Base-by-base conservation (phyloP, 306 rosid species). In the Dryas drummondii region DNA sequence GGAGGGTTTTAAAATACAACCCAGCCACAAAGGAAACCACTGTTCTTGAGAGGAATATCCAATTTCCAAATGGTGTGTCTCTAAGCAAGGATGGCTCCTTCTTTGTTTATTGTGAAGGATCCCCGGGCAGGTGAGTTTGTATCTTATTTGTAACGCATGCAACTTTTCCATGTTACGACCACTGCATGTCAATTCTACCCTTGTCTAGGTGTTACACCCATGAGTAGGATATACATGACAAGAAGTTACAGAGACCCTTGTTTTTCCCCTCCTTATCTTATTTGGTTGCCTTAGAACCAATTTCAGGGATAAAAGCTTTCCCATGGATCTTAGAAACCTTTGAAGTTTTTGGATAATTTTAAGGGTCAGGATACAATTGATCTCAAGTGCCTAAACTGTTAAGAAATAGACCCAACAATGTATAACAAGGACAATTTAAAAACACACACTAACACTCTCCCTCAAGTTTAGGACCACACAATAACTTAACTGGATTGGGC, bases 31-130 rank as follows among this genome's bases (percentile, higher is more conserved):
- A 83, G 82, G 92, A 91, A 90, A 87, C 96, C 79, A 83, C 85
- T 16, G 97, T 94, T 80, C 98, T 94, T 71, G n/a, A 78, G 56
- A 81, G 90, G 77, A 86, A 88, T 77, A 4, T 90, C 83, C 91
- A 86, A 74, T 94, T 94, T 74, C 93, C 98, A 17, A 94, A 94
- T 84, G 98, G 98, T 66, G 57, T 90, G 77, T 87, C 98, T 76
- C 84, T 94, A 56, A 94, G 97, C 90, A 92, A 92, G 84, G 98
- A 94, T 26, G 88, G 97, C 64, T 86, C 93, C 69, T 94, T 90
- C 89, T 87, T 94, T 56, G 79, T 90, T 81, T 87, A 88, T 17
- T 87, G 87, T 55, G 98, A 91, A 79, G 97, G 90, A 26, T 8
- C 79, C 3, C 9, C 71, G 79, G 98, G 98, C 87, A 90, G 98